These are phyloP conservation scores for Calonectria honghensis DNA, from an alignment of 2,329 filamentous ascomycete genomes.

Conservation along the genomic window DNA sequence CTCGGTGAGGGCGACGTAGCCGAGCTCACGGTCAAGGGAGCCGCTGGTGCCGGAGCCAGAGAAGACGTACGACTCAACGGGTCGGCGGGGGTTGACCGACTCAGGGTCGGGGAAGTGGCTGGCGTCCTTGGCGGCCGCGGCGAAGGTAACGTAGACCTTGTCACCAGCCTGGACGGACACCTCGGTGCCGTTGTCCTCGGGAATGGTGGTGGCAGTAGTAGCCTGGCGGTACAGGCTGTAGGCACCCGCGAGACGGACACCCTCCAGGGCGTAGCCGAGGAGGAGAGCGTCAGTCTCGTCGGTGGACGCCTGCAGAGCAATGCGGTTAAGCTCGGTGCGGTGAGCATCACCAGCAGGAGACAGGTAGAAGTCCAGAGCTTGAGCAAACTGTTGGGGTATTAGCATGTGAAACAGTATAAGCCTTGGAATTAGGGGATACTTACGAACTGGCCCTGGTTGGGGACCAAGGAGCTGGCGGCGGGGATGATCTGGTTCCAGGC, in stretches of 20 bases:
- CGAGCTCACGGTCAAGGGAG: conserved; percentile 77
- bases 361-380: conserved; percentile 84
- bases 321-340: conserved; percentile 75
- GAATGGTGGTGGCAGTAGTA: conserved; percentile 65
- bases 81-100: conserved; percentile 77
- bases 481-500: conserved; percentile 83
- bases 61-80: conserved; percentile 78
- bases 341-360: conserved; percentile 73
- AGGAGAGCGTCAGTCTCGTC: conserved; percentile 78
- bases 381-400: conserved; percentile 74
- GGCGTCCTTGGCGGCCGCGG: conserved; percentile 73
- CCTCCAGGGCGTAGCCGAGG: conserved; percentile 83
- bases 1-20: conserved; percentile 77
- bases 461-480: conserved; percentile 79
- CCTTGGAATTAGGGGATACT: conserved; percentile 52
- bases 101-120: conserved; percentile 77
- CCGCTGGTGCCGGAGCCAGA: conserved; percentile 78
- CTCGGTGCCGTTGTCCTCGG: conserved; percentile 71
- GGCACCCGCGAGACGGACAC: conserved; percentile 79
- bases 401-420: conserved; percentile 31
- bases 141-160: conserved; percentile 79
- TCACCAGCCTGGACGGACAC: conserved; percentile 73
- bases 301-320: conserved; percentile 73
- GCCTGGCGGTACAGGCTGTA: conserved; percentile 77
- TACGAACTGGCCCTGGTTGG: conserved; percentile 81